Conservation (phyloP, 2,329 filamentous ascomycete species). For the Sphaerulina vaccinii region DNA sequence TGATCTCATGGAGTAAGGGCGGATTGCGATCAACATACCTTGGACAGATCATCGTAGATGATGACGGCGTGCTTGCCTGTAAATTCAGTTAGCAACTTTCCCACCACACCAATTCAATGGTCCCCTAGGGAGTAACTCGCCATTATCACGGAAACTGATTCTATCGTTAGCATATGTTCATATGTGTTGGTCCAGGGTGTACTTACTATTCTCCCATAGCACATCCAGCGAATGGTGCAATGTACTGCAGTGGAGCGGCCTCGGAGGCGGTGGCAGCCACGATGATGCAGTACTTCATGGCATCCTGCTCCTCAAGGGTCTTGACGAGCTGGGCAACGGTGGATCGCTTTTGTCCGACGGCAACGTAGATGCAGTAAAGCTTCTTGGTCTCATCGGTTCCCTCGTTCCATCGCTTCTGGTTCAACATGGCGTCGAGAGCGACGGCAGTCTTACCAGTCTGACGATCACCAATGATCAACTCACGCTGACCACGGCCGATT, state of each 20-base stretch:
- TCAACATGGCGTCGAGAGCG: slow-evolving; percentile 94
- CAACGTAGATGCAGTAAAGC: slow-evolving; percentile 99
- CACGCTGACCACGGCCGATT: slow-evolving; percentile 99
- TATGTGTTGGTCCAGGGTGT: background rate
- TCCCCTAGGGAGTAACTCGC: slow-evolving; percentile 45
- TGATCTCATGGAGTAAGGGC: background rate
- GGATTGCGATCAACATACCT: slow-evolving; percentile 44
- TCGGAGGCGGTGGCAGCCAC: slow-evolving; percentile 97
- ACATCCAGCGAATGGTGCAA: background rate
- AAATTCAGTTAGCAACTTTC: background rate
- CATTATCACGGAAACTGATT: slow-evolving; percentile 72
- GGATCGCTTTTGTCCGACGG: slow-evolving; percentile 98
- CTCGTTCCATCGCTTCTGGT: slow-evolving; percentile 98
- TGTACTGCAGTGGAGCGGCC: slow-evolving; percentile 48
- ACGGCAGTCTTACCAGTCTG: slow-evolving; percentile 99
- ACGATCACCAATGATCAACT: slow-evolving; percentile 99
- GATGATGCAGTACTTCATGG: slow-evolving; percentile 95
- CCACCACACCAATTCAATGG: background rate
- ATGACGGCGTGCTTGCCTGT: slow-evolving; percentile 70
- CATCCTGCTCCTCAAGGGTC: slow-evolving; percentile 99
- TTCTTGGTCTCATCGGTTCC: slow-evolving; percentile 88
- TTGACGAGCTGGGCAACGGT: slow-evolving; percentile 99
- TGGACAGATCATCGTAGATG: slow-evolving; percentile 92
- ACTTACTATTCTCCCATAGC: background rate
- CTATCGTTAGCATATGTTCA: background rate